A percentile compares a stretch with the other conserved stretches of the same genome.
Conservation (phyloP, 495 filamentous ascomycete species). For the Hyaloscypha variabilis region DNA sequence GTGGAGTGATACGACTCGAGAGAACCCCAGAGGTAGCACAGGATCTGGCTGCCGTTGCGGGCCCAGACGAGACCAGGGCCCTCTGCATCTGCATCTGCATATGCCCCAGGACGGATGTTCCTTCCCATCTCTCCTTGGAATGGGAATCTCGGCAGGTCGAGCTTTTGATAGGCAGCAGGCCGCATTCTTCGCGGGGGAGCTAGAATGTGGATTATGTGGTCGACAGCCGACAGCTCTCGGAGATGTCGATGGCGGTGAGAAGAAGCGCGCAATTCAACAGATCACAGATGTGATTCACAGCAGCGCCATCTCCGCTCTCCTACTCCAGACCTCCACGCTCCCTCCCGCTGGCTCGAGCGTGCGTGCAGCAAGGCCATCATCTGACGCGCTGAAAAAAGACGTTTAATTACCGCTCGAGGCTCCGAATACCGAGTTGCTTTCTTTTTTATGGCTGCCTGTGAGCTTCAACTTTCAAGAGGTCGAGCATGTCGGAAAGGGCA, state of each 20-base stretch:
- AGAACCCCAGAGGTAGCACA: neutral
- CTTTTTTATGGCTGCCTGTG: neutral
- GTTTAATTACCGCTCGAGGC: constrained; percentile 11
- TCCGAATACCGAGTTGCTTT: neutral
- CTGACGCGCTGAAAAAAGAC: constrained; percentile 19
- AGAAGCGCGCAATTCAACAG: too few species aligned
- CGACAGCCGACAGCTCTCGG: neutral
- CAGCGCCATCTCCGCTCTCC: neutral
- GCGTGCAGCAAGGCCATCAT: constrained; percentile 8
- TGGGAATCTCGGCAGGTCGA: neutral
- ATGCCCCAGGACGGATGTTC: neutral
- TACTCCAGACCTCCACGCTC: neutral
- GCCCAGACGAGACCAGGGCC: neutral
- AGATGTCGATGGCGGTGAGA: constrained; percentile 1
- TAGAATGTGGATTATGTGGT: neutral
- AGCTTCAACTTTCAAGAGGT: too few species aligned
- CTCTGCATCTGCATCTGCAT: too few species aligned
- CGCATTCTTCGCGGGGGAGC: neutral
- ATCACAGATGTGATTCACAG: neutral
- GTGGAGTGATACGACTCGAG: neutral
- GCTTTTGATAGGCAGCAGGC: neutral
- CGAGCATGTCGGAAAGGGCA: neutral
- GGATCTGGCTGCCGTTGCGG: neutral
- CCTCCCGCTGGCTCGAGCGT: constrained; percentile 1
- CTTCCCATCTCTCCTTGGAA: neutral